These are phyloP conservation scores for Coelastrella sp. DNA, from an alignment of 139 green algal genomes.

Conservation along the genomic window DNA sequence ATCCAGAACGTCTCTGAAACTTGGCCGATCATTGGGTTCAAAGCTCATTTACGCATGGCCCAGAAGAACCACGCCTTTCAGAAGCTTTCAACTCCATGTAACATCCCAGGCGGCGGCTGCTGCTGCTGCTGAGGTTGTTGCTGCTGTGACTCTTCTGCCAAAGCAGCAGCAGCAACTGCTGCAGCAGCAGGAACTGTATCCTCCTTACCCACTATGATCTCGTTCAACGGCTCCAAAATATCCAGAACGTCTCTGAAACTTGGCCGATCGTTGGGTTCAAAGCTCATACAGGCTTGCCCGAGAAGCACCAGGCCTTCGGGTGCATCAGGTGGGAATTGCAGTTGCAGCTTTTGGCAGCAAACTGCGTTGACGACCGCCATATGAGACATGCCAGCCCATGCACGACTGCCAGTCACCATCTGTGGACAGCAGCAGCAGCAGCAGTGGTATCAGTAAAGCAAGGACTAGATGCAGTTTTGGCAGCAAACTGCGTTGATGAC, in stretches of 20 bases:
- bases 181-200: background rate
- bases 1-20: slow-evolving; percentile 45
- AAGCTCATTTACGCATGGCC: slow-evolving; percentile 49
- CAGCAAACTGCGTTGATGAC: slow-evolving; percentile 46
- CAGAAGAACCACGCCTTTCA: slow-evolving; percentile 41
- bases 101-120: too few relatives aligned
- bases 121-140: too few relatives aligned
- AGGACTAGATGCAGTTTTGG: slow-evolving; percentile 12
- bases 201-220: background rate
- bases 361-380: slow-evolving; percentile 48
- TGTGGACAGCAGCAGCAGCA: slow-evolving; percentile 25
- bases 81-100: too few relatives aligned
- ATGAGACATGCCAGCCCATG: slow-evolving; percentile 52
- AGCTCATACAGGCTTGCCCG: slow-evolving; percentile 49
- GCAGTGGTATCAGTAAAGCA: background rate
- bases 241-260: slow-evolving; percentile 49
- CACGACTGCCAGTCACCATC: slow-evolving; percentile 40
- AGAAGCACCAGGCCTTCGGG: slow-evolving; percentile 46
- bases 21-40: slow-evolving; percentile 36
- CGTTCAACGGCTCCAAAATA: slow-evolving; percentile 31
- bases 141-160: too few relatives aligned
- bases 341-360: slow-evolving; percentile 7
- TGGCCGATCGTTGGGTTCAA: slow-evolving; percentile 30
- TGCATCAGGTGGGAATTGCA: slow-evolving; percentile 41
- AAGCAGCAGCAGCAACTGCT: background rate